Evolutionary conservation across 228 moss, liverwort and hornwort genomes (phyloP).

Genomic region (Sphagnum magellanicum): DNA sequence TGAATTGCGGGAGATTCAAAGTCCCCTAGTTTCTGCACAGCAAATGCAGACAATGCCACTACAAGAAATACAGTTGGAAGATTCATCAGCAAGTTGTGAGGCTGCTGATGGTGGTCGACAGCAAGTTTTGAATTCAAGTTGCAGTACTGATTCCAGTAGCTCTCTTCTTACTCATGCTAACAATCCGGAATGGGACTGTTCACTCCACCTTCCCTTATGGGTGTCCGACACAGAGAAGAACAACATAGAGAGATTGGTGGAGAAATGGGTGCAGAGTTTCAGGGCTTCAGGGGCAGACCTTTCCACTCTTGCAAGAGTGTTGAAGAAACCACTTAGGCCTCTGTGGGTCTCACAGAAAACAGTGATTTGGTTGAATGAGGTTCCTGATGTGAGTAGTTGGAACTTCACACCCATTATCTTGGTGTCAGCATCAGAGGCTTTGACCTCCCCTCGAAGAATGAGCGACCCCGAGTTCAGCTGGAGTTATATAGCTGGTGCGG

Average conservation of each 20-base stretch:
- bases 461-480: slow-evolving; percentile 82
- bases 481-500: slow-evolving; percentile 92
- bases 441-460: slow-evolving; percentile 53
- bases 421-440: slow-evolving; percentile 72
- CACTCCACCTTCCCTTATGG: slow-evolving; percentile 78
- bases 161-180: neutral
- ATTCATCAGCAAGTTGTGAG: too few species aligned
- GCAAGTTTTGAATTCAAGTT: neutral
- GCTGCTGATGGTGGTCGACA: neutral
- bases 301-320: slow-evolving; percentile 30
- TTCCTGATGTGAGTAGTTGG: slow-evolving; percentile 63
- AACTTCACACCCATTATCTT: slow-evolving; percentile 78
- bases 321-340: slow-evolving; percentile 73
- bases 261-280: slow-evolving; percentile 62
- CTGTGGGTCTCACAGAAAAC: slow-evolving; percentile 89
- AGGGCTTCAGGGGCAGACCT: slow-evolving; percentile 61
- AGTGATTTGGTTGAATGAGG: slow-evolving; percentile 89
- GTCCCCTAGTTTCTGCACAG: neutral
- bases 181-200: slow-evolving; percentile 51
- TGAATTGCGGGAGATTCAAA: slow-evolving; percentile 23
- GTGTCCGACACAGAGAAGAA: slow-evolving; percentile 79
- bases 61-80: too few species aligned
- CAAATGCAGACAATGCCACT: too few species aligned
- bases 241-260: slow-evolving; percentile 56
- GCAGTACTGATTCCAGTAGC: neutral